Conservation (phyloP, 2,329 filamentous ascomycete genomes). For the Fusarium floridanum region DNA sequence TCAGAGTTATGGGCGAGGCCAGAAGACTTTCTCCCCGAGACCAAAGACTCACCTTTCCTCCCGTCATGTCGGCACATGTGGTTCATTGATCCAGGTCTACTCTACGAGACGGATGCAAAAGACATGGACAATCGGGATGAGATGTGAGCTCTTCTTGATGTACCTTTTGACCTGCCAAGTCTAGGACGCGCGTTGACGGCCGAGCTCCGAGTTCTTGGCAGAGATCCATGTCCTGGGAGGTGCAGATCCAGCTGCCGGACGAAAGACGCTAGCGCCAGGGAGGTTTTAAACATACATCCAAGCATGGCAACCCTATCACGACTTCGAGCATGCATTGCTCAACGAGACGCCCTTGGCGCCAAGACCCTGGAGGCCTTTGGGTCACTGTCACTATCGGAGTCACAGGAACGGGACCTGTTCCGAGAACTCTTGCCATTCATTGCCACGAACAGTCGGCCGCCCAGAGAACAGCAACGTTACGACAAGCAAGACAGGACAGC, state of each 20-base stretch:
- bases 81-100: conserved; percentile 40
- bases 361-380: conserved; percentile 5
- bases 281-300: conserved; percentile 45
- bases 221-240: conserved; percentile 45
- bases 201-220: conserved; percentile 47
- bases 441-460: conserved; percentile 10
- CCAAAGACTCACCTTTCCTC: conserved; percentile 47
- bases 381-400: conserved; percentile 3
- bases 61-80: conserved; percentile 42
- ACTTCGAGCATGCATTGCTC: conserved; percentile 34
- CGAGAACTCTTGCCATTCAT: neutral
- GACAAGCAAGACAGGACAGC: conserved; percentile 27
- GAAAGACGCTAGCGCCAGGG: conserved; percentile 43
- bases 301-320: conserved; percentile 45
- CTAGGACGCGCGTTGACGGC: conserved; percentile 47
- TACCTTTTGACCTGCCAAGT: conserved; percentile 47
- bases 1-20: conserved; percentile 28
- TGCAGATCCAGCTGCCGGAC: conserved; percentile 47
- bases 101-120: conserved; percentile 40
- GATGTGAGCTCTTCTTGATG: conserved; percentile 45
- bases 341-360: conserved; percentile 23
- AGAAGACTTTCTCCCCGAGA: conserved; percentile 18
- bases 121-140: conserved; percentile 42
- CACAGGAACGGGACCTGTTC: neutral
- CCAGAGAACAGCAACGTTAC: conserved; percentile 28